phyloP scores from a whole-genome alignment of 352 stramenopile genomes.

The Globisporangium iwayamae region DNA sequence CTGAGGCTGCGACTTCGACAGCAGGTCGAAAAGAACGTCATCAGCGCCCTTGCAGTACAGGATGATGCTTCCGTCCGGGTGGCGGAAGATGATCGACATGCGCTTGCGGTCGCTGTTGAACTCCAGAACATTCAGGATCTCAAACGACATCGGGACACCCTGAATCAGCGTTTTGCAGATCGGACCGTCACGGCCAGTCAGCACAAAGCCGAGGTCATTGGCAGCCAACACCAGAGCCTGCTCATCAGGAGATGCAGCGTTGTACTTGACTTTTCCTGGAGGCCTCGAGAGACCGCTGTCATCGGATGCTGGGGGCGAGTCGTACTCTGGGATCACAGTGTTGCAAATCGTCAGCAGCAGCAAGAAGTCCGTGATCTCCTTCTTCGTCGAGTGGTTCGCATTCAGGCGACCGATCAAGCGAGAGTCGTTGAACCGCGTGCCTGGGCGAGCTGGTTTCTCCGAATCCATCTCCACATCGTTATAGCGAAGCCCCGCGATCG shows the following conservation, averaged over 20 bases:
- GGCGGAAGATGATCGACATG: conserved; percentile 96
- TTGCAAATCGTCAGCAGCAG: conserved; percentile 85
- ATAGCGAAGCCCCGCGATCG: conserved; percentile 89
- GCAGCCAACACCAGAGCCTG: conserved; percentile 75
- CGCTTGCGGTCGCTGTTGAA: conserved; percentile 98
- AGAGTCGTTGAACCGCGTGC: conserved; percentile 78
- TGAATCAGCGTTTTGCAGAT: conserved; percentile 71
- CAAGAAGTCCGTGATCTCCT: conserved; percentile 84
- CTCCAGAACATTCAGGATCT: conserved; percentile 95
- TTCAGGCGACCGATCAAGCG: conserved; percentile 70
- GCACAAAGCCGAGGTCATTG: conserved; percentile 69
- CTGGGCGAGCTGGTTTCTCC: conserved; percentile 36
- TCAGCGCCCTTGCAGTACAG: conserved; percentile 86
- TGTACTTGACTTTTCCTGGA: conserved; percentile 60
- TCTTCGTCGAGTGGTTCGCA: conserved; percentile 77
- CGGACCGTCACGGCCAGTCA: conserved; percentile 57
- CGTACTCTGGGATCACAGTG: conserved; percentile 80
- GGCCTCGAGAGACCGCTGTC: conserved; percentile 4
- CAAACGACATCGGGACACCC: conserved; percentile 73
- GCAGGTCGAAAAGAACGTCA: conserved; percentile 73
- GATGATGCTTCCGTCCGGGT: conserved; percentile 62
- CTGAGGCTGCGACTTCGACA: conserved; percentile 64
- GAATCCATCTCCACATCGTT: conserved; percentile 79
- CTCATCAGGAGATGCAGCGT: conserved; percentile 82
- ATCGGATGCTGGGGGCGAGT: conserved; percentile 25